Evolutionary conservation across 2,329 filamentous ascomycete genomes (phyloP), one percentile per base, ranked within the genome.

Genomic region (Trichoderma endophyticum): DNA sequence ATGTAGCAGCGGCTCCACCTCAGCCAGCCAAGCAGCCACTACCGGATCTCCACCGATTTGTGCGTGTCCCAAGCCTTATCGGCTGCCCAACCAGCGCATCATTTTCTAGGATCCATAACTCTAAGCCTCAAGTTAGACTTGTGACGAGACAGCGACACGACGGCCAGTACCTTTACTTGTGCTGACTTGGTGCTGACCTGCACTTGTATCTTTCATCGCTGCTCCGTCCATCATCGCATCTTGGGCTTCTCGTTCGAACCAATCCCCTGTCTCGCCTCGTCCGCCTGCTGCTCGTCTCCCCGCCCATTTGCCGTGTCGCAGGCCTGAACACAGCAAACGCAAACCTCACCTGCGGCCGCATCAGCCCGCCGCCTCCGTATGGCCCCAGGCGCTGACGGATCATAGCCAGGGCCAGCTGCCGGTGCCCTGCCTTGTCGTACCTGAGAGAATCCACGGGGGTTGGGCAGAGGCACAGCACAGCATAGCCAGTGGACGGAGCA

Each of bases 351-450:
- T 62, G 26, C 71, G 62, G 54, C 70, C 70, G 67, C 60, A 60
- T 18, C 62, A 62, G 21, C 57, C 66, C 56, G 57, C 28, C 56
- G 54, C 57, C 67, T 70, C 67, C 67, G 67, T 54, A 70, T 70
- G 67, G 67, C 67, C 57, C 61, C 43, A 51, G 56, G 39, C 63
- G 69, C 69, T 67, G 68, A 56, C 61, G 48, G 63, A 68, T 59
- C 54, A 61, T 66, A 73, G 69, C 72, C 48, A 71, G 68, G 72
- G 68, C 72, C 59, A 69, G 68, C 68, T 56, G 66, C 63, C 67
- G 61, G 71, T 64, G 71, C 71, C 66, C 71, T 70, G 67, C 65
- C 51, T 70, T 61, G 39, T 70, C 59, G 71, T 69, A 67, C 71
- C 54, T 34, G 68, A 63, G 32, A 63, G 54, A 63, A 24, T 11